Evolutionary conservation across 106 monocot species (phyloP).

Genomic region (Dendrobium huoshanense): DNA sequence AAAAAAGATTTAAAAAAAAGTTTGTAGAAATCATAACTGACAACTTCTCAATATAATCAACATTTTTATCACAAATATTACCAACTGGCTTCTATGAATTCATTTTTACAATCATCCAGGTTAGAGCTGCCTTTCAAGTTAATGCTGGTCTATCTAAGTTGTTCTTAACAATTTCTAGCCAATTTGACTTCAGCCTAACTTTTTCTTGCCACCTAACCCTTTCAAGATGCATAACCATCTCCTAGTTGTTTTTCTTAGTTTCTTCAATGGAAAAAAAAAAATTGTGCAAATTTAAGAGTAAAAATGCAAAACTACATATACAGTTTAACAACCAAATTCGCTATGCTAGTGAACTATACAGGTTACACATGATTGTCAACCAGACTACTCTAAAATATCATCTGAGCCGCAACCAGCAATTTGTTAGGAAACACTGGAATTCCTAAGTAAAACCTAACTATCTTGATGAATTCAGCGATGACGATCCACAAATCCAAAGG

Average conservation of each 20-base stretch:
- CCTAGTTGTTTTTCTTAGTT: background rate
- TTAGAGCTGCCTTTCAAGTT: background rate
- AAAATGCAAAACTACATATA: background rate
- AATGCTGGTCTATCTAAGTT: background rate
- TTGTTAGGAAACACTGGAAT: too few relatives aligned
- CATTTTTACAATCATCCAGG: background rate
- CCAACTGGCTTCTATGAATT: background rate
- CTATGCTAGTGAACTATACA: too few relatives aligned
- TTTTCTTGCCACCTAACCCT: background rate
- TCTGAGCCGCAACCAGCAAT: too few relatives aligned
- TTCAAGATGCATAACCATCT: background rate
- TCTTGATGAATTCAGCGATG: too few relatives aligned
- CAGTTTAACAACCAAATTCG: background rate
- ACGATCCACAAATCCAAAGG: too few relatives aligned
- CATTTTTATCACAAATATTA: background rate
- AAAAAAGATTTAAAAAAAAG: too few relatives aligned
- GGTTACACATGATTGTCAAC: too few relatives aligned
- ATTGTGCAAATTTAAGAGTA: background rate
- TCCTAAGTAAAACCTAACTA: too few relatives aligned
- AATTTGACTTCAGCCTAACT: background rate
- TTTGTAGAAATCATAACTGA: too few relatives aligned
- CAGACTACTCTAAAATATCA: too few relatives aligned
- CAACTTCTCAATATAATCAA: too few relatives aligned
- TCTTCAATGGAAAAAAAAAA: background rate
- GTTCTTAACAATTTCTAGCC: background rate